Evolutionary conservation across 2,329 filamentous ascomycete species (phyloP).

Genomic region (Fusarium sp.): DNA sequence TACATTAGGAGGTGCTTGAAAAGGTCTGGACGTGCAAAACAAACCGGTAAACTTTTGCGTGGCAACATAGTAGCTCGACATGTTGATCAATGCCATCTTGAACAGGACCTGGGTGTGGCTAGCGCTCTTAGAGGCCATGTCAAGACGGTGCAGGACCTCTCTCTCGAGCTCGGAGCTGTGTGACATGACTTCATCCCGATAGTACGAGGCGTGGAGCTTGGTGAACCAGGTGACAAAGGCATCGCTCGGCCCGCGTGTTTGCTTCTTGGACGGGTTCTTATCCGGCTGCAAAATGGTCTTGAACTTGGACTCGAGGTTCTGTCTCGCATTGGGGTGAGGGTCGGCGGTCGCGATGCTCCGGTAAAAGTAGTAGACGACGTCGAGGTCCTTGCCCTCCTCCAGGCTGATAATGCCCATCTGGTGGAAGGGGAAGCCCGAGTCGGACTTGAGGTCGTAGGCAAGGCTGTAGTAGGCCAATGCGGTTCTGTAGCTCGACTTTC

Average conservation of each 20-base stretch:
- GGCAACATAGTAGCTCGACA: constrained; percentile 83
- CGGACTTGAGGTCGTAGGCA: constrained; percentile 81
- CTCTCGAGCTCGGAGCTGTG: constrained; percentile 85
- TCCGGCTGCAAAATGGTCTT: constrained; percentile 60
- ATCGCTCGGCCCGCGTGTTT: constrained; percentile 59
- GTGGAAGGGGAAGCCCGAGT: constrained; percentile 86
- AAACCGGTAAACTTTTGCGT: constrained; percentile 48
- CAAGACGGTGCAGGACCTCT: constrained; percentile 84
- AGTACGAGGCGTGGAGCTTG: constrained; percentile 86
- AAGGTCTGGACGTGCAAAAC: constrained; percentile 30
- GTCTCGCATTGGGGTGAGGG: constrained; percentile 78
- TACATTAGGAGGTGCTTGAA: constrained; percentile 11
- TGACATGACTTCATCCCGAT: constrained; percentile 78
- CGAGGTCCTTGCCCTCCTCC: constrained; percentile 81
- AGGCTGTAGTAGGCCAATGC: constrained; percentile 88
- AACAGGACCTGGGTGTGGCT: constrained; percentile 74
- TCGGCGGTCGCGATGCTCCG: constrained; percentile 80
- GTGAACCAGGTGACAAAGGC: constrained; percentile 85
- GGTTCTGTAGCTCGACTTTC: constrained; percentile 80
- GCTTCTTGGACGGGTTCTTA: constrained; percentile 47
- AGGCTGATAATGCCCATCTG: constrained; percentile 90
- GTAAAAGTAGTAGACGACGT: constrained; percentile 90
- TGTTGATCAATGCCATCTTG: constrained; percentile 87
- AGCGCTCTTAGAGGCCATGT: constrained; percentile 77
- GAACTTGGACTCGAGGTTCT: constrained; percentile 86